phyloP scores from a whole-genome alignment of 495 filamentous ascomycete genomes.

The Penicillium subrubescens region DNA sequence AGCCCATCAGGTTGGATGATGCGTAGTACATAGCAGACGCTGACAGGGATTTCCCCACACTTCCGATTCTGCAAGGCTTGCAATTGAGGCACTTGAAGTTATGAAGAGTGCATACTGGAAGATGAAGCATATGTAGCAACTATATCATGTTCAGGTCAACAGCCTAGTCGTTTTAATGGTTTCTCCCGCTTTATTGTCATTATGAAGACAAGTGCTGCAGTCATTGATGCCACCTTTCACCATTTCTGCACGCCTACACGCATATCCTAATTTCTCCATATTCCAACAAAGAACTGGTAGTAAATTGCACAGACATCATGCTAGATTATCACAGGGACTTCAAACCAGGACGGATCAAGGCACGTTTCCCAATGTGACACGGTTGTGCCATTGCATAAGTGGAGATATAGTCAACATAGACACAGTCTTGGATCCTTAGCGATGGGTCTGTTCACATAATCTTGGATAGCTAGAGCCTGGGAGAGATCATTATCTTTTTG shows the following conservation, averaged over 20 bases:
- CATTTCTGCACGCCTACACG: neutral
- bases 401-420: neutral
- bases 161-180: neutral
- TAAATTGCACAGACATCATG: no score
- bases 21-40: neutral
- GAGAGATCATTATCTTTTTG: neutral
- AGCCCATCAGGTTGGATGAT: neutral
- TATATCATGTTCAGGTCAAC: neutral
- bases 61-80: neutral
- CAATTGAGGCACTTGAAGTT: neutral
- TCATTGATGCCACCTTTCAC: neutral
- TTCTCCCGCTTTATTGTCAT: neutral
- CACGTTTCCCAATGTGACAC: constrained; percentile 14
- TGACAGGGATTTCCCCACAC: neutral
- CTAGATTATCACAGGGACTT: no score
- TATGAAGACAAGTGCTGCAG: neutral
- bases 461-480: neutral
- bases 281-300: no score
- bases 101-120: neutral
- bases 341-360: neutral
- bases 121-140: neutral
- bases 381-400: constrained; percentile 14
- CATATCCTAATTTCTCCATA: neutral
- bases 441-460: neutral
- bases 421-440: neutral